Conservation (phyloP, 2,329 filamentous ascomycete species). For the Aplosporella prunicola region DNA sequence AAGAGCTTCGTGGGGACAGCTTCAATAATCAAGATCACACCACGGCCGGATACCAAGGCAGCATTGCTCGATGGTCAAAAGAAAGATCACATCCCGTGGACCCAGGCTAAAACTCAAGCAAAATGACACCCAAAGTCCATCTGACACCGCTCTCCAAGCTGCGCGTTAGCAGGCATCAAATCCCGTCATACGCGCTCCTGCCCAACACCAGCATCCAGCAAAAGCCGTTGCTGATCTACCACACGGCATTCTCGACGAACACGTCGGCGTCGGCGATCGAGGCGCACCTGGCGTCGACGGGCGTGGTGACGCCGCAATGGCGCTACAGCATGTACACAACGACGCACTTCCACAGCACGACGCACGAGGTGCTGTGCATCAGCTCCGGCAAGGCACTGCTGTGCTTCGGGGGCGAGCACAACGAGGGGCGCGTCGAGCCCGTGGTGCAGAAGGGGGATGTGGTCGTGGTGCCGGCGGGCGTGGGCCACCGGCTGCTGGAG, state of each 20-base stretch:
- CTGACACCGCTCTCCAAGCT: conserved; percentile 43
- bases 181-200: conserved; percentile 46
- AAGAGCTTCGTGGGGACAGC: too few species aligned
- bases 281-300: conserved; percentile 43
- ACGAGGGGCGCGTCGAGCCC: conserved; percentile 47
- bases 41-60: too few species aligned
- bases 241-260: conserved; percentile 43
- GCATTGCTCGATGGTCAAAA: too few species aligned
- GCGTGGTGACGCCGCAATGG: conserved; percentile 55
- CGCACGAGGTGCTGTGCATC: conserved; percentile 58
- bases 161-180: conserved; percentile 48
- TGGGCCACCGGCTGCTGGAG: conserved; percentile 53
- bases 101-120: too few species aligned
- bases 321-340: conserved; percentile 58
- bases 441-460: conserved; percentile 51
- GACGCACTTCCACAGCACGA: conserved; percentile 58
- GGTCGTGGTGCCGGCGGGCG: conserved; percentile 55
- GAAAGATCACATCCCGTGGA: too few species aligned
- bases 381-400: conserved; percentile 49
- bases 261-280: conserved; percentile 44
- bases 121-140: conserved; percentile 12
- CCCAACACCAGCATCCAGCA: conserved; percentile 58
- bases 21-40: too few species aligned
- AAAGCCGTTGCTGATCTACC: conserved; percentile 58
- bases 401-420: conserved; percentile 58